These are phyloP conservation scores for Saturnispora halmiae DNA, from an alignment of 805 yeast genomes.

Conservation along the genomic window DNA sequence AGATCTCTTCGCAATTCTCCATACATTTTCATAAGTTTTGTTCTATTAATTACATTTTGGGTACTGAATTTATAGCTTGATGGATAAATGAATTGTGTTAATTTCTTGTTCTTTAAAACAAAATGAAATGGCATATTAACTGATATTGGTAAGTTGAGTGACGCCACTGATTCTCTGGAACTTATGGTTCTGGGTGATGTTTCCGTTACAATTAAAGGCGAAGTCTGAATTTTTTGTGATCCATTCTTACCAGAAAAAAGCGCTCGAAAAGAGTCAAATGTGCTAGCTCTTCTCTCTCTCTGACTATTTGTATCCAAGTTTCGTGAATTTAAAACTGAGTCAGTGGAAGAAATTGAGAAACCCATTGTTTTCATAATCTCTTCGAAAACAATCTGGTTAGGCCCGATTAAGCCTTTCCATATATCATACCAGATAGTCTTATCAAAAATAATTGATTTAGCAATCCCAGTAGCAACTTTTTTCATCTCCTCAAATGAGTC, in stretches of 20 bases:
- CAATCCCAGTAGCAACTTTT: slow-evolving; percentile 44
- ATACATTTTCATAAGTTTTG: slow-evolving; percentile 24
- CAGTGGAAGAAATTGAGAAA: no score
- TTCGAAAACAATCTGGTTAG: slow-evolving; percentile 8
- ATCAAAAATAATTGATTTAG: slow-evolving; percentile 33
- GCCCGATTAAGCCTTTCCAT: slow-evolving; percentile 12
- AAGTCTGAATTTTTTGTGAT: no score
- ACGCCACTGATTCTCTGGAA: slow-evolving; percentile 1
- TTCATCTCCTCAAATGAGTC: slow-evolving; percentile 73
- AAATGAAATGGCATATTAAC: slow-evolving; percentile 40
- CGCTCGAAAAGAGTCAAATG: slow-evolving; percentile 1
- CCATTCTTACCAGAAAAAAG: not conserved
- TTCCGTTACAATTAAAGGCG: no score
- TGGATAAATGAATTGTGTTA: slow-evolving; percentile 47
- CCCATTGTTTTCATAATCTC: not conserved
- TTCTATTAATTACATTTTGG: slow-evolving; percentile 11
- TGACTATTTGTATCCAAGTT: no score
- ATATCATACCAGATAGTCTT: slow-evolving; percentile 19
- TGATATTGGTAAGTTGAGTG: not conserved
- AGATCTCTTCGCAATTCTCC: slow-evolving; percentile 16
- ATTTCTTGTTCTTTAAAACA: slow-evolving; percentile 58
- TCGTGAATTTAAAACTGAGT: no score
- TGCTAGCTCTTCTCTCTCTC: not conserved
- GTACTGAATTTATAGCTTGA: slow-evolving; percentile 16
- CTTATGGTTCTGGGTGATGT: slow-evolving; percentile 39